Evolutionary conservation across 1,284 basidiomycete genomes (phyloP), one percentile per base, ranked within the genome.

Genomic region (Sanguinoderma infundibulare): DNA sequence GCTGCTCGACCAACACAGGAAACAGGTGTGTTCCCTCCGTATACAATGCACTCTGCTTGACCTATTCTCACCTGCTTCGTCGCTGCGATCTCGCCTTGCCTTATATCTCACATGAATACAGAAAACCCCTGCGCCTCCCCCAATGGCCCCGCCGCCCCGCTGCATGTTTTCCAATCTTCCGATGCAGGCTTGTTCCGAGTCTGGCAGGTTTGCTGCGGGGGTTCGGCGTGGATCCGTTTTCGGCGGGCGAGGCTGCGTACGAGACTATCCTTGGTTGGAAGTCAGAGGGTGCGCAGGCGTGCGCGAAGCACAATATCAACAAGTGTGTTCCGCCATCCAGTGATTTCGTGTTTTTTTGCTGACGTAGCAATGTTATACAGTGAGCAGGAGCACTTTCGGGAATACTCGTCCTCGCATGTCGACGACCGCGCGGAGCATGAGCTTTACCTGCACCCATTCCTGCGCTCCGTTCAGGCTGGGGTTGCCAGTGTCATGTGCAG

Each of bases 1-100:
- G 77, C 82, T 99, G 36, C 85, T 99, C 61, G 95, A 98, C 73
- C 91, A 95, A 70, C 89, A 94, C 76, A 89, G 91, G 75, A 95
- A 95, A 79, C 95, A 96, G 81, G 91, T 89, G 64, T 66, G 79
- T 66, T 2, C 12, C n/a, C n/a, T n/a, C n/a, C n/a, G n/a, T n/a
- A n/a, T n/a, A n/a, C n/a, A n/a, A n/a, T n/a, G n/a, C n/a, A n/a
- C n/a, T n/a, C n/a, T n/a, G n/a, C n/a, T n/a, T n/a, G n/a, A n/a
- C n/a, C n/a, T n/a, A n/a, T n/a, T n/a, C n/a, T n/a, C n/a, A n/a
- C n/a, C n/a, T n/a, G n/a, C n/a, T n/a, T n/a, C n/a, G n/a, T n/a
- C n/a, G n/a, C n/a, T n/a, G n/a, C n/a, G n/a, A n/a, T n/a, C n/a
- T n/a, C n/a, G n/a, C n/a, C n/a, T n/a, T n/a, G n/a, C n/a, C n/a